Percentiles rank a stretch among this genome's conserved stretches.
Conservation (phyloP, 352 stramenopile species). For the Globisporangium yorkense region DNA sequence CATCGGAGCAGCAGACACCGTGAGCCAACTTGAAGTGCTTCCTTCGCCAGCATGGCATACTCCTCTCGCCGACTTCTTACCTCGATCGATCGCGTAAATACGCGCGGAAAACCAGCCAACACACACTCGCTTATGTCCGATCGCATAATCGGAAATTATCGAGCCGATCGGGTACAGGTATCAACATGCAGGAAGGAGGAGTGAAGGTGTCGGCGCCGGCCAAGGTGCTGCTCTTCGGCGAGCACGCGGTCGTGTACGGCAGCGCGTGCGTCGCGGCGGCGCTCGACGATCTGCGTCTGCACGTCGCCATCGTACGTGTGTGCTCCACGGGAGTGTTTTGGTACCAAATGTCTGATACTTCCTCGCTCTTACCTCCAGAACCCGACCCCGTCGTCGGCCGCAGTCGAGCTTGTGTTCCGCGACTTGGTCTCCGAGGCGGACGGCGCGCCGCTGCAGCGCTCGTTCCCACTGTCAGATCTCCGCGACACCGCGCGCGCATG, state of each 20-base stretch:
- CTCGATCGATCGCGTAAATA: too few species aligned
- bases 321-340: too few species aligned
- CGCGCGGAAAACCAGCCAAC: too few species aligned
- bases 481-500: conserved; percentile 26
- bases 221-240: conserved; percentile 88
- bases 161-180: too few species aligned
- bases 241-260: conserved; percentile 89
- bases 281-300: conserved; percentile 79
- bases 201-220: conserved; percentile 70
- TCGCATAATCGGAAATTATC: too few species aligned
- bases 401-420: conserved; percentile 44
- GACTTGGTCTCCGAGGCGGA: conserved; percentile 37
- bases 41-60: too few species aligned
- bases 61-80: too few species aligned
- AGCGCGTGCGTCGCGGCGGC: conserved; percentile 76
- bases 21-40: background rate
- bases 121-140: too few species aligned
- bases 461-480: conserved; percentile 27
- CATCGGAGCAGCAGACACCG: background rate
- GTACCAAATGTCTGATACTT: too few species aligned
- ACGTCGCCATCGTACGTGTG: conserved; percentile 66
- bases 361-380: background rate
- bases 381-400: background rate
- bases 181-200: background rate
- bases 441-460: conserved; percentile 23